Percentiles rank a stretch among this genome's conserved stretches.
phyloP scores from a whole-genome alignment of 345 rosid species.

The Limnanthes douglasii region DNA sequence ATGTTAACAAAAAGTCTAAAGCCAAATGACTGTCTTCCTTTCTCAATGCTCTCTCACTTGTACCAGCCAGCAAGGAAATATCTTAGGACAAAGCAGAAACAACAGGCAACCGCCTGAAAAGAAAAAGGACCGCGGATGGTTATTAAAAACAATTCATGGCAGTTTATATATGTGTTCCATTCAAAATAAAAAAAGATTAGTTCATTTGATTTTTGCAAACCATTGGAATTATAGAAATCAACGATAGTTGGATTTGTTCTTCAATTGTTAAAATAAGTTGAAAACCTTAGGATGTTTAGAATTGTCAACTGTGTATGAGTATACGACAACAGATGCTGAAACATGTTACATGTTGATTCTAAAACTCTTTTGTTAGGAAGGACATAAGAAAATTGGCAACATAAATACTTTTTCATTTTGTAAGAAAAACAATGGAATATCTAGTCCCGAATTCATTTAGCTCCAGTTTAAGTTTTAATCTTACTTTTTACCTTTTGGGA shows the following conservation, averaged over 20 bases:
- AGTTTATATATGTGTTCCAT: constrained; percentile 2
- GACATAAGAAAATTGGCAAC: too few relatives aligned
- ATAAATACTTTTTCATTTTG: background rate
- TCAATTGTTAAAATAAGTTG: background rate
- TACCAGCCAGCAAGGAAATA: constrained; percentile 89
- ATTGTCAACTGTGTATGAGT: too few relatives aligned
- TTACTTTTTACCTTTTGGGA: too few relatives aligned
- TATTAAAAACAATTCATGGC: constrained; percentile 2
- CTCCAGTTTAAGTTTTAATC: too few relatives aligned
- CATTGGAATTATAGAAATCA: background rate
- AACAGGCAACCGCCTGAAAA: constrained; percentile 79
- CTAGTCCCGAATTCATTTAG: background rate
- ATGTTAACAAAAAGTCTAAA: too few relatives aligned
- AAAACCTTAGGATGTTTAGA: background rate
- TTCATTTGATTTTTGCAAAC: background rate
- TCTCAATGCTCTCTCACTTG: too few relatives aligned
- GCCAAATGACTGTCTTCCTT: too few relatives aligned
- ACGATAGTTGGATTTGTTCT: background rate
- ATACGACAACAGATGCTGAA: too few relatives aligned
- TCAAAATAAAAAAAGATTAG: background rate
- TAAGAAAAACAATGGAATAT: too few relatives aligned
- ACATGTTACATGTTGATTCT: too few relatives aligned
- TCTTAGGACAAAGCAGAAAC: constrained; percentile 66
- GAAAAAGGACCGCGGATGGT: too few relatives aligned
- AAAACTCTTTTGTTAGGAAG: too few relatives aligned